Evolutionary conservation across 1,139 yeast genomes (phyloP).

Genomic region (Yamadazyma conglobata): DNA sequence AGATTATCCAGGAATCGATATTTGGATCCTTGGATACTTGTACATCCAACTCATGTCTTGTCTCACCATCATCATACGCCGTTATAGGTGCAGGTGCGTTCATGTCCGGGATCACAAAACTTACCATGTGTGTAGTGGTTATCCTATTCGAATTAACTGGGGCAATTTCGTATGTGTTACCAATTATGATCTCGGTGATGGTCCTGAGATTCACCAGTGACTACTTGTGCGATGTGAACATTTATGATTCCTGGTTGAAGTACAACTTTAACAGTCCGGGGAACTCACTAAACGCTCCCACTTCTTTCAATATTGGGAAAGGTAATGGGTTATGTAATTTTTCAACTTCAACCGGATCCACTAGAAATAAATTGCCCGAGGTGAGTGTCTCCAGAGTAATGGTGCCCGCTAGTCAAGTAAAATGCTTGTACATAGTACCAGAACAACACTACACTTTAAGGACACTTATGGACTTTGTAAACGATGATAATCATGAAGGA

Average conservation of each 20-base stretch:
- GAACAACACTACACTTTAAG: constrained; percentile 22
- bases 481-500: constrained; percentile 41
- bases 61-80: constrained; percentile 59
- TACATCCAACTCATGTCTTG: constrained; percentile 48
- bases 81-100: constrained; percentile 61
- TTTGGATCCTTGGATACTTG: constrained; percentile 46
- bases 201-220: constrained; percentile 50
- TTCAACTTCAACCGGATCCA: constrained; percentile 27
- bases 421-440: constrained; percentile 31
- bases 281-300: constrained; percentile 3
- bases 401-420: constrained; percentile 29
- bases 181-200: constrained; percentile 58
- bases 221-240: constrained; percentile 42
- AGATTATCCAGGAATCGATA: constrained; percentile 44
- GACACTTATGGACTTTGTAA: constrained; percentile 19
- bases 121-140: constrained; percentile 55
- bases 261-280: constrained; percentile 23
- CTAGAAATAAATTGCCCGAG: constrained; percentile 34
- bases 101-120: constrained; percentile 54
- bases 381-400: constrained; percentile 27
- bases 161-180: constrained; percentile 56
- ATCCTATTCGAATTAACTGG: constrained; percentile 58
- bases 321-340: constrained; percentile 41
- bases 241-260: constrained; percentile 46
- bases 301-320: constrained; percentile 30